phyloP scores from a whole-genome alignment of 345 rosid genomes.

The Cardamine occulta region DNA sequence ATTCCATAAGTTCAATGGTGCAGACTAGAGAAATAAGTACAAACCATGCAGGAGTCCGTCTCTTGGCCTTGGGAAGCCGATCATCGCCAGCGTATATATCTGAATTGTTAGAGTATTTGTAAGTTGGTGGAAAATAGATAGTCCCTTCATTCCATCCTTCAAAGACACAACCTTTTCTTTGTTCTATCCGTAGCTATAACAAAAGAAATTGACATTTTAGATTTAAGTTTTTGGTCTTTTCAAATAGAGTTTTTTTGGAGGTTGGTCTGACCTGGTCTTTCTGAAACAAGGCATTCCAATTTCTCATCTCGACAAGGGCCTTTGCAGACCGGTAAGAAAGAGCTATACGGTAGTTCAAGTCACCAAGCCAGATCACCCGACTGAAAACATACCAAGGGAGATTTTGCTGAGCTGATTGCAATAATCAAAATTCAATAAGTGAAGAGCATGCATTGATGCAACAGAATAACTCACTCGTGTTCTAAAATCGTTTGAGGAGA shows the following conservation, averaged over 20 bases:
- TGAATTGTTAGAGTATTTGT: conserved; percentile 94
- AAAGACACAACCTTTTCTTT: conserved; percentile 72
- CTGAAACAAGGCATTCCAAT: conserved; percentile 88
- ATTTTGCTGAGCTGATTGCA: conserved; percentile 9
- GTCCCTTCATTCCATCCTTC: conserved; percentile 95
- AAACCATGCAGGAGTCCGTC: conserved; percentile 98
- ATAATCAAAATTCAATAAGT: background rate
- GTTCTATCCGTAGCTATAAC: conserved; percentile 79
- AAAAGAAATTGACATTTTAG: background rate
- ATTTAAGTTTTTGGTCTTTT: background rate
- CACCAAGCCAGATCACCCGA: conserved; percentile 96
- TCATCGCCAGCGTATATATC: conserved; percentile 90
- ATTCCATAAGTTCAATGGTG: background rate
- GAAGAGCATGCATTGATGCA: background rate
- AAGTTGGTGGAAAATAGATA: conserved; percentile 96
- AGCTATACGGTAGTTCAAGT: conserved; percentile 93
- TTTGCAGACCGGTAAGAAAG: conserved; percentile 80
- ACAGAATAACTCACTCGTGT: conserved; percentile 59
- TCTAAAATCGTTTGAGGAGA: conserved; percentile 88
- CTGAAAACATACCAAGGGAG: conserved; percentile 46
- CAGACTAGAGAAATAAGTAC: background rate
- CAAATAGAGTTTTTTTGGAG: conserved; percentile 35
- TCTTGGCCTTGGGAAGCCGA: conserved; percentile 79
- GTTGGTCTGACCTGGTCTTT: conserved; percentile 76
- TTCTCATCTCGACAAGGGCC: conserved; percentile 97